Conservation (phyloP, 2,329 filamentous ascomycete genomes). For the Penicillium griseofulvum region DNA sequence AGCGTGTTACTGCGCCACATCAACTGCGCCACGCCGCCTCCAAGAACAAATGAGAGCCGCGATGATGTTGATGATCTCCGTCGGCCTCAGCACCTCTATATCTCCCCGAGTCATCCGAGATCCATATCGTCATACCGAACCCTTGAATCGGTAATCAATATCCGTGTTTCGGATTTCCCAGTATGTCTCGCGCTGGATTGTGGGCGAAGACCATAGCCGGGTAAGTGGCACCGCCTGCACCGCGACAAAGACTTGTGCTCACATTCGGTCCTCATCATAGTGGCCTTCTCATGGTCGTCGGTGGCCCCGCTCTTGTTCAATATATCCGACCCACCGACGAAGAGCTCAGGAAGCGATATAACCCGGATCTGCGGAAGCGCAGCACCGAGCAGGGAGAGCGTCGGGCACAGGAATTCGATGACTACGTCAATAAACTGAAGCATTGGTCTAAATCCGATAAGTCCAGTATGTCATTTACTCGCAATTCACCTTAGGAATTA, state of each 20-base stretch:
- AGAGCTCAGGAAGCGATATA: conserved; percentile 86
- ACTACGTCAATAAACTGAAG: conserved; percentile 81
- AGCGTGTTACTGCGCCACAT: conserved; percentile 9
- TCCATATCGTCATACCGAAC: not conserved
- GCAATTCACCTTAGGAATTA: not conserved
- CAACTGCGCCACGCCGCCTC: conserved; percentile 8
- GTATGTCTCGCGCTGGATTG: conserved; percentile 46
- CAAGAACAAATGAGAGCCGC: conserved; percentile 16
- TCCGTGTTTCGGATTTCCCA: conserved; percentile 15
- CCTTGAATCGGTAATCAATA: not conserved
- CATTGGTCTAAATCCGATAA: conserved; percentile 88
- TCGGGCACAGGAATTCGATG: conserved; percentile 80
- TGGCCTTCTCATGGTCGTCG: conserved; percentile 68
- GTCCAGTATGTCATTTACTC: conserved; percentile 61
- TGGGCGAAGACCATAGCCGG: conserved; percentile 68
- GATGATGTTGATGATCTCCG: conserved; percentile 20
- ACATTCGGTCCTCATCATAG: conserved; percentile 47
- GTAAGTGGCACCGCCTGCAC: conserved; percentile 50
- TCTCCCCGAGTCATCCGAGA: conserved; percentile 2
- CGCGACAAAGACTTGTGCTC: conserved; percentile 7
- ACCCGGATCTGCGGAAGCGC: conserved; percentile 86
- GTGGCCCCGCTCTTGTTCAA: conserved; percentile 79
- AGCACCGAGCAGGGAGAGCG: conserved; percentile 76
- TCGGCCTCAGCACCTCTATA: conserved; percentile 2
- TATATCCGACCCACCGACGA: conserved; percentile 76